phyloP scores from a whole-genome alignment of 345 rosid species.

The Camelina laxa region DNA sequence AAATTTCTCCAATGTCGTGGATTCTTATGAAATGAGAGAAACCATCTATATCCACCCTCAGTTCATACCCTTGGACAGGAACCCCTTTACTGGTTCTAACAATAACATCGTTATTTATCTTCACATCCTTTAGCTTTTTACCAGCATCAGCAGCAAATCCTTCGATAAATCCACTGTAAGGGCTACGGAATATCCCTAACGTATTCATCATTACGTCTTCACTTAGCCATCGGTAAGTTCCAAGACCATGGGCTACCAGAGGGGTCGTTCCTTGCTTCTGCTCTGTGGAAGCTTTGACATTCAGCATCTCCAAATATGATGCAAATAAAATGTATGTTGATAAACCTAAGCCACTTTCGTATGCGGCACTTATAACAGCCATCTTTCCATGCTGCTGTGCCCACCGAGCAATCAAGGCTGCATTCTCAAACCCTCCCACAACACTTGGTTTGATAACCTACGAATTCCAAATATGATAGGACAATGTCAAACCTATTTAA shows the following conservation, averaged over 20 bases:
- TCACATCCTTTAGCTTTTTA: slow-evolving; percentile 58
- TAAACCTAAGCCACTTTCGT: slow-evolving; percentile 81
- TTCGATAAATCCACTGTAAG: slow-evolving; percentile 59
- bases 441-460: slow-evolving; percentile 94
- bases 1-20: slow-evolving; percentile 56
- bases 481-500: slow-evolving; percentile 17
- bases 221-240: slow-evolving; percentile 85
- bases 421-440: slow-evolving; percentile 88
- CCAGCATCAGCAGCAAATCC: slow-evolving; percentile 63
- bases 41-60: slow-evolving; percentile 56
- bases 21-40: slow-evolving; percentile 57
- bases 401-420: slow-evolving; percentile 78
- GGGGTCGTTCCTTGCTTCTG: slow-evolving; percentile 48
- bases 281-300: slow-evolving; percentile 50
- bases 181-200: slow-evolving; percentile 58
- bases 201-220: slow-evolving; percentile 68
- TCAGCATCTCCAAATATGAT: slow-evolving; percentile 68
- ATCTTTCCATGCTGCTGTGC: slow-evolving; percentile 82
- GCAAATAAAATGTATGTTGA: slow-evolving; percentile 75
- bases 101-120: slow-evolving; percentile 57
- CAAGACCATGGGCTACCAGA: slow-evolving; percentile 86
- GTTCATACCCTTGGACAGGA: slow-evolving; percentile 54
- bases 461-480: slow-evolving; percentile 21
- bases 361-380: slow-evolving; percentile 89
- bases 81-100: slow-evolving; percentile 47